These are phyloP conservation scores for Daldinia sp. DNA, from an alignment of 2,329 filamentous ascomycete genomes.

Conservation along the genomic window DNA sequence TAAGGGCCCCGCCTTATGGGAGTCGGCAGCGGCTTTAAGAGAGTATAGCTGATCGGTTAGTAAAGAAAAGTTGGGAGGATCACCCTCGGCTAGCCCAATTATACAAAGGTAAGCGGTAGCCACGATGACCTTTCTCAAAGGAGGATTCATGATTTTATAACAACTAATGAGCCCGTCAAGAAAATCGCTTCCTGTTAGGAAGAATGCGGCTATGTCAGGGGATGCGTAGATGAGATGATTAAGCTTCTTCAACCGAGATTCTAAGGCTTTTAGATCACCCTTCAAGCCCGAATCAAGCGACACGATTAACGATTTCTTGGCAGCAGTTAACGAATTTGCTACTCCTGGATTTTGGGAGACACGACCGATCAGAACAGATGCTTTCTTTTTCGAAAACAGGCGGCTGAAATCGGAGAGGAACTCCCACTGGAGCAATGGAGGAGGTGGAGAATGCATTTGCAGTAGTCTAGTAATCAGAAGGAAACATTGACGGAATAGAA, in stretches of 20 bases:
- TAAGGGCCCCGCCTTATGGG: constrained; percentile 63
- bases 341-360: constrained; percentile 62
- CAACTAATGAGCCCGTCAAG: constrained; percentile 76
- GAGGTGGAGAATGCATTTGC: constrained; percentile 52
- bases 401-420: constrained; percentile 75
- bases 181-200: constrained; percentile 88
- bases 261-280: constrained; percentile 62
- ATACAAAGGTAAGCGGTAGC: constrained; percentile 80
- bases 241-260: constrained; percentile 64
- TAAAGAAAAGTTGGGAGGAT: constrained; percentile 74
- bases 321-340: constrained; percentile 62
- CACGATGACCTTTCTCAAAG: constrained; percentile 72
- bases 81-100: constrained; percentile 71
- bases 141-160: constrained; percentile 70
- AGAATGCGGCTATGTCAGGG: constrained; percentile 63
- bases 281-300: constrained; percentile 69
- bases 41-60: constrained; percentile 85
- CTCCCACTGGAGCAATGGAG: constrained; percentile 66
- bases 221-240: constrained; percentile 71
- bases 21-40: constrained; percentile 75
- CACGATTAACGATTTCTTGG: constrained; percentile 70
- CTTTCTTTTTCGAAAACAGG: constrained; percentile 70
- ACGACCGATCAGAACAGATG: constrained; percentile 57
- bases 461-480: constrained; percentile 68
- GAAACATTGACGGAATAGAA: constrained; percentile 71